Evolutionary conservation across 2,329 filamentous ascomycete species (phyloP).

Genomic region (Westerdykella ornata): DNA sequence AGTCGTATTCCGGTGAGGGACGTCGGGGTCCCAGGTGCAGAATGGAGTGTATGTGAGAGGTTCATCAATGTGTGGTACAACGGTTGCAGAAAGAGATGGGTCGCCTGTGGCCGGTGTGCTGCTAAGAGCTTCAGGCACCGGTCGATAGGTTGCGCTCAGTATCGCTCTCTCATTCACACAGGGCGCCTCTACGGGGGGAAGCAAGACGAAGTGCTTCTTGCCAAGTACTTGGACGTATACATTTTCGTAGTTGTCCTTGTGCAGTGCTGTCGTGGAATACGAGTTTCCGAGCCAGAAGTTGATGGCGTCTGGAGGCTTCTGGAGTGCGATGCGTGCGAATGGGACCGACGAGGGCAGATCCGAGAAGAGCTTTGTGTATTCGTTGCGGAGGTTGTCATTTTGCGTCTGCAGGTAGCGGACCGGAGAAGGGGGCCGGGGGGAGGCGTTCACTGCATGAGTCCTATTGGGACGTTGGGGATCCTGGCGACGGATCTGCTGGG

Average conservation of each 20-base stretch:
- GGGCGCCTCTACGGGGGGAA: constrained; percentile 64
- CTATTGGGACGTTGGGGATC: background rate
- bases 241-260: constrained; percentile 82
- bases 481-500: constrained; percentile 43
- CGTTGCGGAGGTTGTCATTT: constrained; percentile 72
- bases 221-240: constrained; percentile 72
- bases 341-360: constrained; percentile 60
- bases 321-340: constrained; percentile 66
- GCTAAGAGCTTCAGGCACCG: background rate
- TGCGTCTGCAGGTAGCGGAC: constrained; percentile 66
- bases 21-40: constrained; percentile 68
- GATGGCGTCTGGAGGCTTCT: constrained; percentile 61
- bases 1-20: constrained; percentile 43
- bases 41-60: constrained; percentile 54
- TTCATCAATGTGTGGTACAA: constrained; percentile 30
- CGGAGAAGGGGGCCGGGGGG: background rate
- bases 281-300: constrained; percentile 77
- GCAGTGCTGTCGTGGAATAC: constrained; percentile 61
- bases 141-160: constrained; percentile 52
- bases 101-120: background rate
- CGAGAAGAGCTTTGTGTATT: constrained; percentile 58
- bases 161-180: constrained; percentile 61
- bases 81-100: background rate
- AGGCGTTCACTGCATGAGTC: background rate
- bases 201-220: constrained; percentile 64